phyloP scores from a whole-genome alignment of 2,329 filamentous ascomycete species.

The Cucurbitaria berberidis region DNA sequence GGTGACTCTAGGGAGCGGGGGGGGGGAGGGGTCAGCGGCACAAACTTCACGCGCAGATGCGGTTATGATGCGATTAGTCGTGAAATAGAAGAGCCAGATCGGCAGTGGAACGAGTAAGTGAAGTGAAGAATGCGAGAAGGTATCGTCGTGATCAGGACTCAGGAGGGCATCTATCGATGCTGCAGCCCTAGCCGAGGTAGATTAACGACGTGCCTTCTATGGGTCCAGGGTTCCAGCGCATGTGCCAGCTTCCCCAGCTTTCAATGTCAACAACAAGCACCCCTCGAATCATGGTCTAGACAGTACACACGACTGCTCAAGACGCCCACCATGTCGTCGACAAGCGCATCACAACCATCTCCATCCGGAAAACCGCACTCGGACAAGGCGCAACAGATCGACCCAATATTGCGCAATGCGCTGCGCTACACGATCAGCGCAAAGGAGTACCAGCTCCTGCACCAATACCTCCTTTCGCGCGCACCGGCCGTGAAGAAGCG shows the following conservation, averaged over 20 bases:
- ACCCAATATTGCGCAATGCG: conserved; percentile 82
- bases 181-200: conserved; percentile 14
- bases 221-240: conserved; percentile 2
- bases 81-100: too few relatives aligned
- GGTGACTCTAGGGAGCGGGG: too few relatives aligned
- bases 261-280: conserved; percentile 16
- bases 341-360: conserved; percentile 35
- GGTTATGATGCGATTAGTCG: too few relatives aligned
- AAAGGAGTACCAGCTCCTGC: conserved; percentile 83
- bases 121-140: too few relatives aligned
- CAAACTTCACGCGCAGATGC: too few relatives aligned
- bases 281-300: conserved; percentile 28
- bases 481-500: conserved; percentile 65
- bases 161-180: not conserved
- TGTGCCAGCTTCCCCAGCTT: conserved; percentile 22
- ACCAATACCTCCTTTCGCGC: conserved; percentile 80
- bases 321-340: conserved; percentile 41
- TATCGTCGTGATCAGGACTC: too few relatives aligned
- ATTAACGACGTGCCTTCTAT: conserved; percentile 1
- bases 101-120: too few relatives aligned
- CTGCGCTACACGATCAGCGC: conserved; percentile 84
- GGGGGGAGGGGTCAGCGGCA: too few relatives aligned
- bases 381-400: conserved; percentile 49
- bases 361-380: conserved; percentile 33
- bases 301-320: conserved; percentile 6